phyloP scores from a whole-genome alignment of 1,284 basidiomycete genomes.

The Heterobasidion annosum region DNA sequence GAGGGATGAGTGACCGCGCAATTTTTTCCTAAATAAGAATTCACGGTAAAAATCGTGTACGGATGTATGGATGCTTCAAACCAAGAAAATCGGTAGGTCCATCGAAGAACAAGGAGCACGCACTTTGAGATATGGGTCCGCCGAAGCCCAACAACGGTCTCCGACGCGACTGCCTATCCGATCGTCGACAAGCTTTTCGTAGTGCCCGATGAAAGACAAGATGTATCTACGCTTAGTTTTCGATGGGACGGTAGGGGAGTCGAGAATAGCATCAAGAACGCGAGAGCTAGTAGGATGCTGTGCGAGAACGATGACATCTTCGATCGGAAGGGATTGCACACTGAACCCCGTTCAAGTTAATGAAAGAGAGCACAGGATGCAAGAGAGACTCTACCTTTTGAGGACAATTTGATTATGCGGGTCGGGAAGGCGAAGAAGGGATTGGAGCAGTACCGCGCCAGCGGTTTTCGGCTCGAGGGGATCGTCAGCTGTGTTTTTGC shows the following conservation, averaged over 20 bases:
- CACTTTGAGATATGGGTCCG: constrained; percentile 87
- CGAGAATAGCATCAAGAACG: constrained; percentile 72
- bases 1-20: constrained; percentile 64
- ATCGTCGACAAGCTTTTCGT: constrained; percentile 74
- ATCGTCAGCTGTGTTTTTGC: constrained; percentile 15
- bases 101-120: constrained; percentile 10
- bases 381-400: constrained; percentile 41
- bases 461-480: constrained; percentile 65
- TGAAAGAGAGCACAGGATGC: background rate
- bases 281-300: constrained; percentile 73
- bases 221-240: constrained; percentile 69
- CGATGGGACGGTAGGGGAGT: constrained; percentile 54
- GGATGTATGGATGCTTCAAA: background rate
- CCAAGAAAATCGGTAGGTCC: background rate
- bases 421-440: constrained; percentile 58
- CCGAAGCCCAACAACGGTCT: constrained; percentile 79
- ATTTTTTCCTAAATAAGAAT: constrained; percentile 68
- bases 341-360: constrained; percentile 23
- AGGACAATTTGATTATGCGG: constrained; percentile 60
- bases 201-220: constrained; percentile 67
- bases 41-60: too few relatives aligned
- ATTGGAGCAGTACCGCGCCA: constrained; percentile 80
- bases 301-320: constrained; percentile 58
- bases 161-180: constrained; percentile 83
- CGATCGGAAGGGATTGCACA: constrained; percentile 47